These are phyloP conservation scores for Penicillium paxilli DNA, from an alignment of 495 filamentous ascomycete genomes.

Conservation along the genomic window DNA sequence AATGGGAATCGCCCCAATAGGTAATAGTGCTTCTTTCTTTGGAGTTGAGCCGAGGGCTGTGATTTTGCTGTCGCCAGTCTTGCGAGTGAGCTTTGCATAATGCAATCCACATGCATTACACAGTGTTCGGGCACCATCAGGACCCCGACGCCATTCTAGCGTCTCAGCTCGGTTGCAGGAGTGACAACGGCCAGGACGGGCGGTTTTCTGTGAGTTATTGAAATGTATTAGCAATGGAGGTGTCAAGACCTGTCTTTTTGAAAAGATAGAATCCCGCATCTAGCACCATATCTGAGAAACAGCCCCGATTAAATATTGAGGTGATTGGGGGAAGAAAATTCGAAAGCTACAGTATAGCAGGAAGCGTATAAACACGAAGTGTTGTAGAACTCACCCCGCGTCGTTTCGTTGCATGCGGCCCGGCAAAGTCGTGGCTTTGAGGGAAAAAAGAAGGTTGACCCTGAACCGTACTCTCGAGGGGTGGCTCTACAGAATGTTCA, in stretches of 20 bases:
- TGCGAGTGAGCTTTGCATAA: conserved; percentile 94
- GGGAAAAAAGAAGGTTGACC: too few relatives aligned
- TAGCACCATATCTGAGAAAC: too few relatives aligned
- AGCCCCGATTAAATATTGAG: conserved; percentile 9
- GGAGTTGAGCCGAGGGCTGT: conserved; percentile 47
- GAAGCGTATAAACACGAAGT: conserved; percentile 1
- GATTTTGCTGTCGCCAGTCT: conserved; percentile 62
- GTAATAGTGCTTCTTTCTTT: too few relatives aligned
- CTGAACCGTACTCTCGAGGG: too few relatives aligned
- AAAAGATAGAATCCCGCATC: too few relatives aligned
- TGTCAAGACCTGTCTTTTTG: too few relatives aligned
- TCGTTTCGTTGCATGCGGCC: conserved; percentile 63
- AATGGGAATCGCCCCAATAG: too few relatives aligned
- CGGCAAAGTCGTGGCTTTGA: too few relatives aligned
- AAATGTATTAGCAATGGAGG: conserved; percentile 26
- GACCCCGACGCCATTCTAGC: conserved; percentile 95
- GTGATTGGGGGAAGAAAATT: background rate
- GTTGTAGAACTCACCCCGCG: conserved; percentile 62
- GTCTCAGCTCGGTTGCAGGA: conserved; percentile 98
- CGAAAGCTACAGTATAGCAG: conserved; percentile 4
- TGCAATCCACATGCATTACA: conserved; percentile 98
- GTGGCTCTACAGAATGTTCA: too few relatives aligned
- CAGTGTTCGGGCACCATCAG: conserved; percentile 91
- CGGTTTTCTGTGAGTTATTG: conserved; percentile 61
- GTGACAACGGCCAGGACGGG: conserved; percentile 95